Evolutionary conservation across 345 rosid species (phyloP).

Genomic region (Arabidopsis suecica): DNA sequence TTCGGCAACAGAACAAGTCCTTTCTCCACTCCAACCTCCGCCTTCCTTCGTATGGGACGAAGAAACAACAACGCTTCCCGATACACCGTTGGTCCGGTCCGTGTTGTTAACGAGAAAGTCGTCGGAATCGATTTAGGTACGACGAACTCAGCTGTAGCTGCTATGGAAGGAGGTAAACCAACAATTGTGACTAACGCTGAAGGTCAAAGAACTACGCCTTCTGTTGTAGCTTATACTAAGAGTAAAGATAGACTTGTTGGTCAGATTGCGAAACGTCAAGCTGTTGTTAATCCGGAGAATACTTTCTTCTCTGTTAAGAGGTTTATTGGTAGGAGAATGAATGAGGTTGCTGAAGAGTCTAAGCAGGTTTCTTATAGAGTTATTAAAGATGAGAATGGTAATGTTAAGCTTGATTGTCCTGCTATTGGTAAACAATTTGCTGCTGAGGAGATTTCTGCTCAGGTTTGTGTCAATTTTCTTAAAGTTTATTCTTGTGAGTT

Average conservation of each 20-base stretch:
- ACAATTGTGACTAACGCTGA: conserved; percentile 94
- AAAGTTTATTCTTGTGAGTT: too few relatives aligned
- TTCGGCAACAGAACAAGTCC: conserved; percentile 53
- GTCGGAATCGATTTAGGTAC: conserved; percentile 98
- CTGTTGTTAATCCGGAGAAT: conserved; percentile 93
- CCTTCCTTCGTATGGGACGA: conserved; percentile 52
- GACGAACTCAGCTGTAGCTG: conserved; percentile 96
- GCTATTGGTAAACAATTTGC: conserved; percentile 91
- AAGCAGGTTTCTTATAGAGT: conserved; percentile 92
- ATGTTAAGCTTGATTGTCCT: conserved; percentile 94
- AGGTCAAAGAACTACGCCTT: conserved; percentile 97
- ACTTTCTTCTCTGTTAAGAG: conserved; percentile 97
- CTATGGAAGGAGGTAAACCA: conserved; percentile 98
- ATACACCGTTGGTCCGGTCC: conserved; percentile 58
- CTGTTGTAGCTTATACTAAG: conserved; percentile 91
- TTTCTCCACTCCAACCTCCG: conserved; percentile 43
- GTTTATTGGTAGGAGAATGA: conserved; percentile 95
- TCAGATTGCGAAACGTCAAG: conserved; percentile 95
- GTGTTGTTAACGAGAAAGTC: conserved; percentile 81
- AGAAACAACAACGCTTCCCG: conserved; percentile 43
- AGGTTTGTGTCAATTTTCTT: conserved; percentile 54
- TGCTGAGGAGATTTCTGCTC: conserved; percentile 97
- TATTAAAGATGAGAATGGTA: conserved; percentile 85
- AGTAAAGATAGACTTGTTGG: conserved; percentile 90
- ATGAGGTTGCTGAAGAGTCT: conserved; percentile 92